These are phyloP conservation scores for Rhododendron vialii DNA, from an alignment of 148 eudicot species.

Conservation along the genomic window DNA sequence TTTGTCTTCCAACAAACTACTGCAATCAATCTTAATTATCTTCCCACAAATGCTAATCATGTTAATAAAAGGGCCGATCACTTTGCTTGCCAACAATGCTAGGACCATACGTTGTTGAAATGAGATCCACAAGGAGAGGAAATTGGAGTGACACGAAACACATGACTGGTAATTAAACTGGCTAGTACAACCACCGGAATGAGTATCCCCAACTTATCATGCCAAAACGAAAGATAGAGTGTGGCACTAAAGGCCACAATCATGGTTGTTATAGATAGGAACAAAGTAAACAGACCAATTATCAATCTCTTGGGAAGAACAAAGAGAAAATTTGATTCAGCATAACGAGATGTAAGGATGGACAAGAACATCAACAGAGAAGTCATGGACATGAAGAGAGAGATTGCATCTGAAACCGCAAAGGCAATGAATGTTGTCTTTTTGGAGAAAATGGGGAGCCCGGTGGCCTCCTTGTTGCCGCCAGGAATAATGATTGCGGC, in stretches of 20 bases:
- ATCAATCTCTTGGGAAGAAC: neutral
- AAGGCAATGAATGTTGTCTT: neutral
- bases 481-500: neutral
- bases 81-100: neutral
- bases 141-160: neutral
- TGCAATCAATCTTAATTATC: too few relatives aligned
- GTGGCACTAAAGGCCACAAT: neutral
- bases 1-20: too few relatives aligned
- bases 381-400: neutral
- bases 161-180: neutral
- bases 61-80: neutral
- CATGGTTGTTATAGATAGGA: neutral
- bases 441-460: neutral
- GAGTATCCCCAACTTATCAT: neutral
- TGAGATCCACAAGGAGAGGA: neutral
- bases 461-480: neutral
- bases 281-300: neutral
- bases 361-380: neutral
- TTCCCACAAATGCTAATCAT: too few relatives aligned
- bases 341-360: neutral
- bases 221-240: neutral
- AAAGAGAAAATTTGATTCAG: neutral
- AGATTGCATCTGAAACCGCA: neutral
- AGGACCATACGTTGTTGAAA: neutral
- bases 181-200: neutral